Conservation (phyloP, 2,329 filamentous ascomycete genomes). For the Exserohilum turcica region DNA sequence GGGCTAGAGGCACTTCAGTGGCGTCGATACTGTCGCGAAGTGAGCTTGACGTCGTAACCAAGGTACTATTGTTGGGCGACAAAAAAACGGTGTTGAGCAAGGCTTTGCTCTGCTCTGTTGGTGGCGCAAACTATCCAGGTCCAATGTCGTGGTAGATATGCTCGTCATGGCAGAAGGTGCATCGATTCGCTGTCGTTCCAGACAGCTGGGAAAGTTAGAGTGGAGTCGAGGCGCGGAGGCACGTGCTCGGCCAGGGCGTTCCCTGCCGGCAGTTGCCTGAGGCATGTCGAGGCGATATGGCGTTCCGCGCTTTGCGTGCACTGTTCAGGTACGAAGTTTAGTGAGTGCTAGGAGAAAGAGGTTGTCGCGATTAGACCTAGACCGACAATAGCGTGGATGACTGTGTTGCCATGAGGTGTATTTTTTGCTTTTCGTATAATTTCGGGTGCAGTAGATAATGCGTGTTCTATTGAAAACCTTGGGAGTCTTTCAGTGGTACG, state of each 20-base stretch:
- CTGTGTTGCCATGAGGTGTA: neutral
- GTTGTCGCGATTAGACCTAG: too few species aligned
- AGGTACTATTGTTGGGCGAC: neutral
- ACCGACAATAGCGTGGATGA: too few species aligned
- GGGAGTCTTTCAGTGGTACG: neutral
- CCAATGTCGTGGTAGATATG: neutral
- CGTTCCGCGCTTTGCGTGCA: neutral
- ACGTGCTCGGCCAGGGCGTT: constrained; percentile 1
- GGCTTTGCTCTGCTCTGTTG: neutral
- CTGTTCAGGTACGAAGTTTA: too few species aligned
- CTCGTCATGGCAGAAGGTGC: neutral
- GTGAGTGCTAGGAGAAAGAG: too few species aligned
- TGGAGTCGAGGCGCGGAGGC: constrained; percentile 4
- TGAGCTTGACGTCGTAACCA: neutral
- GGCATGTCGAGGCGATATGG: constrained; percentile 7
- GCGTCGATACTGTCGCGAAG: too few species aligned
- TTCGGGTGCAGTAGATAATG: neutral
- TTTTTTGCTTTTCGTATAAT: neutral
- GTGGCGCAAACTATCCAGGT: neutral
- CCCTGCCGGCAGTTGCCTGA: neutral
- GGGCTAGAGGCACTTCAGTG: too few species aligned
- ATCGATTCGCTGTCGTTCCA: neutral
- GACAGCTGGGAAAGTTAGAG: neutral
- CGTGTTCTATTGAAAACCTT: neutral
- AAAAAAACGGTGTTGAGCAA: constrained; percentile 1